Evolutionary conservation across 2,329 filamentous ascomycete species (phyloP), one percentile per base, ranked within the genome.

Genomic region (Zymoseptoria passerinii): DNA sequence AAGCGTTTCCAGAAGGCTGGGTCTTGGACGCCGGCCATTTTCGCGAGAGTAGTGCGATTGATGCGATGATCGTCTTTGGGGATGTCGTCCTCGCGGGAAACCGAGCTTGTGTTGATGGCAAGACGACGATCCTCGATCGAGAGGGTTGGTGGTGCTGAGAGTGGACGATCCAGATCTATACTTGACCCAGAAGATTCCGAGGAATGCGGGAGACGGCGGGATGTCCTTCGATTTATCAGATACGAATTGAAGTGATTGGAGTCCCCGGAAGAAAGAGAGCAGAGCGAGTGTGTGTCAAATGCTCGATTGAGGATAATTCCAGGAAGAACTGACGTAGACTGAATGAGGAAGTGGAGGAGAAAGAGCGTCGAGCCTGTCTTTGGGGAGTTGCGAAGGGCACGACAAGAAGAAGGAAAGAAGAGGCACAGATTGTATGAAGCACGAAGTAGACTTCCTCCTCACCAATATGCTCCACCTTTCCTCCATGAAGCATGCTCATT

Each of bases 1-100:
- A 84, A 84, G 65, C 82, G 79, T 57, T 78, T 77, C 82, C 82
- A 85, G 72, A 84, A 85, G 53, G 75, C 76, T 23, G 81, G 81
- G 66, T 85, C 82, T 61, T 77, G 78, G 58, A 80, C 75, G 51
- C 75, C 73, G n/a, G 76, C 75, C 79, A 81, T 81, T 58, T 28
- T 55, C 49, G 49, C 49, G 35, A 16, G 35, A 16, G 35, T 8
- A 13, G 29, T 35, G 28, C 8, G 28, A 8, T 35, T 35, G 8
- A 35, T 35, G 8, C 28, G 28, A 8, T 10, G 3, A 8, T 8
- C 8, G 28, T 8, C 13, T 35, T 35, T 35, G 9, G 29, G 16
- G 29, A 40, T 40, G 35, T 40, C 35, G 13, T 40, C 35, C 10
- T 40, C 35, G 35, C 35, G 35, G 35, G 35, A 40, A 16, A 2